phyloP scores from a whole-genome alignment of 768 basidiomycete genomes.

The Daedaleopsis nitida region DNA sequence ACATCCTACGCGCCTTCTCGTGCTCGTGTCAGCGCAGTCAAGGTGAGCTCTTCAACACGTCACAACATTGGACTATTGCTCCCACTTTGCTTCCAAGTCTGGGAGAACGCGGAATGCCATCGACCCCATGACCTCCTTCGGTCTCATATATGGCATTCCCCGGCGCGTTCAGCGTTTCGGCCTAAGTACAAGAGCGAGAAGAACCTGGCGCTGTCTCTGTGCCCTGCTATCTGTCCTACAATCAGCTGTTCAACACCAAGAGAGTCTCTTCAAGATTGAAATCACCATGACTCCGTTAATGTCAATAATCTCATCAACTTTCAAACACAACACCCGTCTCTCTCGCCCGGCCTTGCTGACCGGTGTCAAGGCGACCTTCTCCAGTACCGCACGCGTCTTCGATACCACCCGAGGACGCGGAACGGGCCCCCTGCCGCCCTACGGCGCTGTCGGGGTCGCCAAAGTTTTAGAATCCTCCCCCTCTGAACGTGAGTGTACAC shows the following conservation, averaged over 20 bases:
- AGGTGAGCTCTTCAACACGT: not conserved
- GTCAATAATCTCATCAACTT: not conserved
- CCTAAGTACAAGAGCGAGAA: constrained; percentile 3
- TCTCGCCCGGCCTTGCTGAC: not conserved
- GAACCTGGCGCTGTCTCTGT: not conserved
- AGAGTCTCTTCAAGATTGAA: not conserved
- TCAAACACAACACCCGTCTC: not conserved
- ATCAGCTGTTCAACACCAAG: no score
- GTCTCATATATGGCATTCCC: not conserved
- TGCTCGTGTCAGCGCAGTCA: not conserved
- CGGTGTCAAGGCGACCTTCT: constrained; percentile 15
- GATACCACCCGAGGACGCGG: constrained; percentile 1
- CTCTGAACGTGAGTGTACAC: constrained; percentile 54
- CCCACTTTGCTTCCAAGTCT: not conserved
- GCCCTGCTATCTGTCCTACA: not conserved
- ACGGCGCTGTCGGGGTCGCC: constrained; percentile 63
- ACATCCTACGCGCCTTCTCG: no score
- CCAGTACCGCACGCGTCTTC: constrained; percentile 12
- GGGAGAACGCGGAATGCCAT: constrained; percentile 5
- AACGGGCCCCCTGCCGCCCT: constrained; percentile 45
- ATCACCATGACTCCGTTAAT: not conserved
- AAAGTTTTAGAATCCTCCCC: constrained; percentile 51
- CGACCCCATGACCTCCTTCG: constrained; percentile 11
- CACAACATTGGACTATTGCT: not conserved
- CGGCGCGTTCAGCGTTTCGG: not conserved